phyloP scores from a whole-genome alignment of 2,329 filamentous ascomycete species.

The Fusarium sp. region DNA sequence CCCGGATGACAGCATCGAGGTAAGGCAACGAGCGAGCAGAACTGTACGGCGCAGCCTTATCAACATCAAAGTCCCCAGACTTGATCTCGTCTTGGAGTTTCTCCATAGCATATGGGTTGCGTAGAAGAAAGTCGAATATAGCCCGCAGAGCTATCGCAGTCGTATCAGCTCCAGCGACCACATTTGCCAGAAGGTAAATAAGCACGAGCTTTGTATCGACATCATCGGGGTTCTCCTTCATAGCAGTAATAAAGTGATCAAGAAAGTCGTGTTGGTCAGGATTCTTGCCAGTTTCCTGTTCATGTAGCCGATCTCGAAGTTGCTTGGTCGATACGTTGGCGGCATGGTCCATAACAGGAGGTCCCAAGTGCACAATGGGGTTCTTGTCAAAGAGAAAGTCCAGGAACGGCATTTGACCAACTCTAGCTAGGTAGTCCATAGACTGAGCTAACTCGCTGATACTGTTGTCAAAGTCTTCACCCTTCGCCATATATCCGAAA shows the following conservation, averaged over 20 bases:
- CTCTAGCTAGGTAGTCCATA: conserved; percentile 37
- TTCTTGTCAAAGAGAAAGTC: conserved; percentile 45
- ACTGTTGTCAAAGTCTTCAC: conserved; percentile 51
- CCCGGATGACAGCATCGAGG: conserved; percentile 59
- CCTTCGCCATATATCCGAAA: conserved; percentile 55
- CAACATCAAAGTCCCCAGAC: neutral
- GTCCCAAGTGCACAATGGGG: conserved; percentile 39
- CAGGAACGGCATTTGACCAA: conserved; percentile 46
- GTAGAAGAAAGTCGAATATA: conserved; percentile 52
- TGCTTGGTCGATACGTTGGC: conserved; percentile 18
- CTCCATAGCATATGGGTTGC: conserved; percentile 42
- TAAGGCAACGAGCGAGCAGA: conserved; percentile 20
- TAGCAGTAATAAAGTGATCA: conserved; percentile 50
- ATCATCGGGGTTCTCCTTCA: conserved; percentile 46
- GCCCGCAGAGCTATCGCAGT: conserved; percentile 50
- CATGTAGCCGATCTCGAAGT: conserved; percentile 17
- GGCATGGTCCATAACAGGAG: conserved; percentile 23
- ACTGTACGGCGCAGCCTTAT: conserved; percentile 5
- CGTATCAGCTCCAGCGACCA: conserved; percentile 53
- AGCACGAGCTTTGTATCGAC: conserved; percentile 53
- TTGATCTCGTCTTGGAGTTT: conserved; percentile 18
- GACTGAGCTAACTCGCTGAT: conserved; percentile 45
- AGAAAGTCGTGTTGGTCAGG: conserved; percentile 46
- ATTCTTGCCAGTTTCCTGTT: conserved; percentile 12
- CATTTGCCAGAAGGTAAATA: conserved; percentile 47